Evolutionary conservation across 352 stramenopile genomes (phyloP).

Genomic region (Phytopythium mirpurense): DNA sequence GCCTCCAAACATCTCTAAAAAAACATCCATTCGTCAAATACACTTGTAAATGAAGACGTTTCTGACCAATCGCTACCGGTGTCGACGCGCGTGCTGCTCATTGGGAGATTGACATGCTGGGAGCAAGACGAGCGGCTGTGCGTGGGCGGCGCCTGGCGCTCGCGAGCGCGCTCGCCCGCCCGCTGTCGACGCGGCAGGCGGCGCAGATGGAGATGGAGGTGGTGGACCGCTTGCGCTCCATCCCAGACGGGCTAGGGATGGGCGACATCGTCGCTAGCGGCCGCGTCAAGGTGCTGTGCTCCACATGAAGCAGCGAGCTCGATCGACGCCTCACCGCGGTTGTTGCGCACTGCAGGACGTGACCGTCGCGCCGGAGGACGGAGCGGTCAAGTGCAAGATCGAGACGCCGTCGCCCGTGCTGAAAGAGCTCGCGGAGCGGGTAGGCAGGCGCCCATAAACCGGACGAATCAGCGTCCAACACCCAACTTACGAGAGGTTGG

Average conservation of each 20-base stretch:
- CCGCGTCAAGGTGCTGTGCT: constrained; percentile 83
- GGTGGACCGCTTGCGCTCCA: constrained; percentile 57
- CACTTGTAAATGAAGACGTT: too few species aligned
- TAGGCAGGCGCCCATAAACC: constrained; percentile 12
- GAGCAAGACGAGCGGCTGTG: constrained; percentile 8
- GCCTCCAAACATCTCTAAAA: background rate
- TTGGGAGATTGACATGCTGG: constrained; percentile 17
- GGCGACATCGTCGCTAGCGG: constrained; percentile 70
- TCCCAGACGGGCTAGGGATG: constrained; percentile 68
- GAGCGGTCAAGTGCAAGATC: constrained; percentile 66
- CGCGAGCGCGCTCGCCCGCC: constrained; percentile 15
- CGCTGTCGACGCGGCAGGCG: constrained; percentile 57
- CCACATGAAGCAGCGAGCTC: too few species aligned
- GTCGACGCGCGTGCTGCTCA: background rate
- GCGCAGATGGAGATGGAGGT: constrained; percentile 75
- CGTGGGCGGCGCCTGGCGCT: constrained; percentile 16
- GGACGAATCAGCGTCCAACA: too few species aligned
- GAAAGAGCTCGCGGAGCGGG: constrained; percentile 62
- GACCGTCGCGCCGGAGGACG: constrained; percentile 29
- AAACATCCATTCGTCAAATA: background rate
- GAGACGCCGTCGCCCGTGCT: constrained; percentile 65
- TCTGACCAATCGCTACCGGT: constrained; percentile 6
- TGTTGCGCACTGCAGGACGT: constrained; percentile 33
- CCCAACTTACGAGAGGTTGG: background rate
- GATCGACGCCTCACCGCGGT: background rate